These are phyloP conservation scores for Ceratonia siliqua DNA, from an alignment of 306 rosid species.

Conservation along the genomic window DNA sequence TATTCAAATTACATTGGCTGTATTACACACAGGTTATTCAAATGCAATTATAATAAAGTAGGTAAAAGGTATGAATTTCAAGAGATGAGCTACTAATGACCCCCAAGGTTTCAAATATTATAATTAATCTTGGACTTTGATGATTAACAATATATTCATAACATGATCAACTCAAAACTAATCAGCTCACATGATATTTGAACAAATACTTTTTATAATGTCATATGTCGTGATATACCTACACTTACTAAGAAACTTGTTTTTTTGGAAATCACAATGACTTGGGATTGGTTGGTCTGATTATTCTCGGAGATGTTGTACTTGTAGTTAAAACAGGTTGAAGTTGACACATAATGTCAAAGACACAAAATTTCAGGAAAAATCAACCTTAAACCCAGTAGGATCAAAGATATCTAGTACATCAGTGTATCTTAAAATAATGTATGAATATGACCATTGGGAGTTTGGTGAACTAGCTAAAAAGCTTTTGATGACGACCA, in stretches of 20 bases:
- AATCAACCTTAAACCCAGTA: neutral
- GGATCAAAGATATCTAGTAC: neutral
- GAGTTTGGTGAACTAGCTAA: neutral
- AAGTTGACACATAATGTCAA: neutral
- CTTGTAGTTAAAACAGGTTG: neutral
- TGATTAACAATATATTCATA: neutral
- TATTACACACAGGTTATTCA: neutral
- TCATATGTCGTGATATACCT: neutral
- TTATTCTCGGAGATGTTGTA: neutral
- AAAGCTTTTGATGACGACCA: neutral
- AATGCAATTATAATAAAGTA: neutral
- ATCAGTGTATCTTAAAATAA: neutral
- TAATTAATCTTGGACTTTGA: neutral
- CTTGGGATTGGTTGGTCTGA: neutral
- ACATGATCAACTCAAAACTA: neutral
- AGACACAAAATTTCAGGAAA: neutral
- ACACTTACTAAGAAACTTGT: neutral
- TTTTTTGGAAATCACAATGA: neutral
- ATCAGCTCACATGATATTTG: neutral
- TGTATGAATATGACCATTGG: neutral
- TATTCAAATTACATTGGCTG: neutral
- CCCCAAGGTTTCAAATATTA: neutral
- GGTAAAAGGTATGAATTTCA: neutral
- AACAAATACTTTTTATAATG: neutral
- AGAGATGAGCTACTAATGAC: neutral